phyloP scores from a whole-genome alignment of 2,329 filamentous ascomycete species.

The Fusarium annulatum region DNA sequence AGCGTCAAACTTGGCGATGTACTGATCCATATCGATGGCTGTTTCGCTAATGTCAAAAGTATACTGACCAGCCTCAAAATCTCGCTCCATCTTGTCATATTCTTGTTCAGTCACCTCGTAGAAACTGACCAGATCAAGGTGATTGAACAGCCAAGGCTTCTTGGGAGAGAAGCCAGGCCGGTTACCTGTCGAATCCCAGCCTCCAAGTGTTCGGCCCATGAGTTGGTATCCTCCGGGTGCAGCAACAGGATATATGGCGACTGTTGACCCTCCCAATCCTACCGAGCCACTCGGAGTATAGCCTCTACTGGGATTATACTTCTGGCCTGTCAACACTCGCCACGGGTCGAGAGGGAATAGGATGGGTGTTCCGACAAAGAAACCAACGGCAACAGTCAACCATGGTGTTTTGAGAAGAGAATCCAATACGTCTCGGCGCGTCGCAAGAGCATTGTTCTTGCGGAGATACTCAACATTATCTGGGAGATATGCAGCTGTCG shows the following conservation, averaged over 20 bases:
- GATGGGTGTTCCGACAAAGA: slow-evolving; percentile 53
- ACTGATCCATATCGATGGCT: slow-evolving; percentile 47
- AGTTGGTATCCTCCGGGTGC: slow-evolving; percentile 55
- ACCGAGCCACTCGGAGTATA: not conserved
- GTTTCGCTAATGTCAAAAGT: slow-evolving; percentile 41
- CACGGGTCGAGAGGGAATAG: slow-evolving; percentile 46
- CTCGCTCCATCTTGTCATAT: slow-evolving; percentile 44
- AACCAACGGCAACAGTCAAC: slow-evolving; percentile 48
- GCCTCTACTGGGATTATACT: not conserved
- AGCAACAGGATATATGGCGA: slow-evolving; percentile 53
- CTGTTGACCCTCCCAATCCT: slow-evolving; percentile 37
- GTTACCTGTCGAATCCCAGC: slow-evolving; percentile 50
- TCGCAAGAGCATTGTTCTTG: slow-evolving; percentile 8
- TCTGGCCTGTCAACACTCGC: slow-evolving; percentile 45
- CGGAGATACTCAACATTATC: not conserved
- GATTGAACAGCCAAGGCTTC: slow-evolving; percentile 29
- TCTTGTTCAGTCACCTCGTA: slow-evolving; percentile 49
- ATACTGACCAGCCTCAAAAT: slow-evolving; percentile 49
- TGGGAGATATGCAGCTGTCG: not conserved
- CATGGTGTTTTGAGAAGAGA: slow-evolving; percentile 48
- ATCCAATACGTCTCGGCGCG: slow-evolving; percentile 48
- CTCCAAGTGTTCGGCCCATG: slow-evolving; percentile 47
- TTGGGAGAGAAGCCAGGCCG: slow-evolving; percentile 46
- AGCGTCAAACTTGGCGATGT: slow-evolving; percentile 22
- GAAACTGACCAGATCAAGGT: slow-evolving; percentile 34